These are phyloP conservation scores for Suillus americanus DNA, from an alignment of 768 basidiomycete species.

Conservation along the genomic window DNA sequence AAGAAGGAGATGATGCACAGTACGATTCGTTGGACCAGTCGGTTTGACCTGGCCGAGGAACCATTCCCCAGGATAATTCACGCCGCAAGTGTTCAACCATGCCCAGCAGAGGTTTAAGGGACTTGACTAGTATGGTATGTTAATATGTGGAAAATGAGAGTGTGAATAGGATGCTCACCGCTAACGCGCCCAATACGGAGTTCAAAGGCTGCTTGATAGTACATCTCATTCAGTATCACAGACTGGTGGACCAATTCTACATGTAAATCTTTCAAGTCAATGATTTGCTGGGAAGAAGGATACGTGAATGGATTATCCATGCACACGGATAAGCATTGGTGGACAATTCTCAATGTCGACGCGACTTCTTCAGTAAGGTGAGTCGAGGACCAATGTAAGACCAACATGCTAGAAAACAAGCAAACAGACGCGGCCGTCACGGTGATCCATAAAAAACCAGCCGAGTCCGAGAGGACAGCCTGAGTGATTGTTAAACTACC, in stretches of 20 bases:
- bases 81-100: conserved; percentile 46
- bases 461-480: conserved; percentile 26
- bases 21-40: neutral
- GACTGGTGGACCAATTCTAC: conserved; percentile 34
- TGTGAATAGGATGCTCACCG: conserved; percentile 27
- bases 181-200: conserved; percentile 43
- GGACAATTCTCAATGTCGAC: conserved; percentile 33
- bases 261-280: conserved; percentile 19
- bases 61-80: conserved; percentile 44
- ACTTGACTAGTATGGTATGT: conserved; percentile 32
- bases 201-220: conserved; percentile 47
- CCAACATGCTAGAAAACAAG: conserved; percentile 35
- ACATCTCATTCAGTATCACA: conserved; percentile 38
- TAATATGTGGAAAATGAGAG: neutral
- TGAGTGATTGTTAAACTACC: conserved; percentile 8
- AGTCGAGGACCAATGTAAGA: conserved; percentile 43
- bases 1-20: conserved; percentile 17
- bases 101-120: conserved; percentile 42
- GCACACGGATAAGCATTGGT: conserved; percentile 32
- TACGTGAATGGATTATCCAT: conserved; percentile 26
- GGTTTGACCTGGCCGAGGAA: conserved; percentile 10
- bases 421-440: conserved; percentile 38
- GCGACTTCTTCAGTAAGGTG: conserved; percentile 42
- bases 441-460: conserved; percentile 42
- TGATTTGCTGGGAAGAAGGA: conserved; percentile 14